phyloP scores from a whole-genome alignment of 2,329 filamentous ascomycete species.

The Calonectria fujianensis region DNA sequence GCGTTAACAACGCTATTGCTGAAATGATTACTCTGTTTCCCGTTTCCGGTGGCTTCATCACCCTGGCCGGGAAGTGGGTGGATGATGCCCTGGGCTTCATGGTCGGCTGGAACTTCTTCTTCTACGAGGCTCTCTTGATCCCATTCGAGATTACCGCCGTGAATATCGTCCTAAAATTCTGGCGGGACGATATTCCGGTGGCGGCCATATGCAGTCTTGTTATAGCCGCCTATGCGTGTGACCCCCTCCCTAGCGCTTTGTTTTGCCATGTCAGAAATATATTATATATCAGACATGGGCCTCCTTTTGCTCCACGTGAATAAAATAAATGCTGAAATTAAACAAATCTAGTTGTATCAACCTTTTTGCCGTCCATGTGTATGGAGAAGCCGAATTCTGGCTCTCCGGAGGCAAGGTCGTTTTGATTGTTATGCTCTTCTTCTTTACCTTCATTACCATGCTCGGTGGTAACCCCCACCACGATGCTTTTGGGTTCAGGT shows the following conservation, averaged over 20 bases:
- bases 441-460: constrained; percentile 44
- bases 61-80: constrained; percentile 42
- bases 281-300: constrained; percentile 22
- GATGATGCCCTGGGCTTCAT: constrained; percentile 44
- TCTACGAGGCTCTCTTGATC: constrained; percentile 42
- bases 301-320: constrained; percentile 8
- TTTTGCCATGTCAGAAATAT: background rate
- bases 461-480: constrained; percentile 37
- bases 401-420: constrained; percentile 39
- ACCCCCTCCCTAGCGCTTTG: background rate
- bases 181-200: constrained; percentile 41
- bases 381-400: constrained; percentile 44
- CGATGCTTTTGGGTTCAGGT: constrained; percentile 40
- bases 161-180: constrained; percentile 39
- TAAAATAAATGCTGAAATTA: constrained; percentile 27
- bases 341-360: constrained; percentile 37
- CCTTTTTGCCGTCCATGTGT: constrained; percentile 40
- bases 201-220: constrained; percentile 68
- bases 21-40: constrained; percentile 42
- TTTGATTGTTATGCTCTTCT: constrained; percentile 41
- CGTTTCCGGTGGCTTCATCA: constrained; percentile 39
- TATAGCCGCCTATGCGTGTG: constrained; percentile 38
- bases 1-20: constrained; percentile 43
- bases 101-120: constrained; percentile 43
- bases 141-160: constrained; percentile 42